These are phyloP conservation scores for Phytophthora sp. DNA, from an alignment of 352 stramenopile species.

Conservation along the genomic window DNA sequence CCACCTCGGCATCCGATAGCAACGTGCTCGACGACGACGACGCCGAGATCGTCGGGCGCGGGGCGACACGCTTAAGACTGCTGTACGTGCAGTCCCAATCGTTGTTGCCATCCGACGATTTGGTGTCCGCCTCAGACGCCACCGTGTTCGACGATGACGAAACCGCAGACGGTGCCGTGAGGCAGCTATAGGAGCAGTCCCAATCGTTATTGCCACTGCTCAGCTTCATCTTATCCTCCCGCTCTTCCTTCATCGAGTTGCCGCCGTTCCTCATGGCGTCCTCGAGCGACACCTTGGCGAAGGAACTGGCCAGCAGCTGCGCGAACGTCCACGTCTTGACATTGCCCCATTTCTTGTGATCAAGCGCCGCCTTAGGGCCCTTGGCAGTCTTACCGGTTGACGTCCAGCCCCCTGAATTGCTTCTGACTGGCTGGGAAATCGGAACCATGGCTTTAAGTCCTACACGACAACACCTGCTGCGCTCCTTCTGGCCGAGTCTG, in stretches of 20 bases:
- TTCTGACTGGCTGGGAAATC: constrained; percentile 16
- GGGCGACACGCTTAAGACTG: constrained; percentile 13
- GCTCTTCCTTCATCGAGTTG: constrained; percentile 14
- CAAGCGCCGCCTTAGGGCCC: constrained; percentile 17
- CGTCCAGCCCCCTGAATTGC: constrained; percentile 9
- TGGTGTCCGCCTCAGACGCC: constrained; percentile 6
- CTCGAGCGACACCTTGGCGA: constrained; percentile 66
- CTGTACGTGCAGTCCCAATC: constrained; percentile 54
- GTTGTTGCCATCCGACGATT: constrained; percentile 19
- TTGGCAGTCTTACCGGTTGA: constrained; percentile 6
- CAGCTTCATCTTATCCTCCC: constrained; percentile 11
- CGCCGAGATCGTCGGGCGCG: constrained; percentile 42
- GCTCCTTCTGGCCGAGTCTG: constrained; percentile 23
- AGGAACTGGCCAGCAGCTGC: constrained; percentile 67
- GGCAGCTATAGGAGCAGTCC: constrained; percentile 46
- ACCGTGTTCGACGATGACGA: constrained; percentile 17
- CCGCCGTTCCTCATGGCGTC: constrained; percentile 26
- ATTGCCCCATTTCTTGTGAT: constrained; percentile 57
- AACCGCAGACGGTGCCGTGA: constrained; percentile 13
- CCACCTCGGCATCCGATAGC: constrained; percentile 43
- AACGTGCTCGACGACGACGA: constrained; percentile 61
- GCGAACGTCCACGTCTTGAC: constrained; percentile 84
- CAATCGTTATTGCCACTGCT: constrained; percentile 45
- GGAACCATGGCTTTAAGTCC: constrained; percentile 28
- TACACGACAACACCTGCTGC: constrained; percentile 21